Conservation (phyloP, 495 filamentous ascomycete genomes). For the Talaromyces wortmannii region DNA sequence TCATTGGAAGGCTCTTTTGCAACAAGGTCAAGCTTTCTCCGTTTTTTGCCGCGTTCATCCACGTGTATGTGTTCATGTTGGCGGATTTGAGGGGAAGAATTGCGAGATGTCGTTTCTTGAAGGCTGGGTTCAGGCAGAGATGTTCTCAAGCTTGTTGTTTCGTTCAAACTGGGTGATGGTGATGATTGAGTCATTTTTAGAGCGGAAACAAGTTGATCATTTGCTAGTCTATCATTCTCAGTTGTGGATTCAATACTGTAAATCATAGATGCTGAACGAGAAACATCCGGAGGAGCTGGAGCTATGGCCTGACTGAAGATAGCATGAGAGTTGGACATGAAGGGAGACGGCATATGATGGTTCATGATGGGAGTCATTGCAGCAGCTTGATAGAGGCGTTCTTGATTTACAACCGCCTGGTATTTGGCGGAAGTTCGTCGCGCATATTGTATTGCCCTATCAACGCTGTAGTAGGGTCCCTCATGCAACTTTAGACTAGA, state of each 20-base stretch:
- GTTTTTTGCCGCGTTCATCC: slow-evolving; percentile 34
- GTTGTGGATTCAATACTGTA: not conserved
- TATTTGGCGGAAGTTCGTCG: slow-evolving; percentile 34
- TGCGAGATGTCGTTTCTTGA: not conserved
- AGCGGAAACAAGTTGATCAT: not conserved
- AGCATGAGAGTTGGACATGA: not conserved
- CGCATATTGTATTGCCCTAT: slow-evolving; percentile 39
- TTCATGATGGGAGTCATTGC: slow-evolving; percentile 2
- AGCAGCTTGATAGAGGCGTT: not conserved
- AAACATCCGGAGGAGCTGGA: not conserved
- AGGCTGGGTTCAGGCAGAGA: not conserved
- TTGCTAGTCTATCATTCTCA: not conserved
- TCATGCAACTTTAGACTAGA: slow-evolving; percentile 43
- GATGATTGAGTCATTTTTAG: not conserved
- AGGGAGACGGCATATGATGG: not conserved
- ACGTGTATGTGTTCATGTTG: slow-evolving; percentile 18
- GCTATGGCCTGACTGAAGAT: not conserved
- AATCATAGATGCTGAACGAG: not conserved
- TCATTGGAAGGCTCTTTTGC: not conserved
- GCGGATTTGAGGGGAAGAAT: slow-evolving; percentile 1
- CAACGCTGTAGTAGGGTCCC: slow-evolving; percentile 36
- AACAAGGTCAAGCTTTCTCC: slow-evolving; percentile 21
- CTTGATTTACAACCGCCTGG: slow-evolving; percentile 5
- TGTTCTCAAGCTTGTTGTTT: not conserved
- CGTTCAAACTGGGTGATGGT: not conserved